These are phyloP conservation scores for Trypanosomatidae sp. DNA, from an alignment of 208 protist species.

Conservation along the genomic window DNA sequence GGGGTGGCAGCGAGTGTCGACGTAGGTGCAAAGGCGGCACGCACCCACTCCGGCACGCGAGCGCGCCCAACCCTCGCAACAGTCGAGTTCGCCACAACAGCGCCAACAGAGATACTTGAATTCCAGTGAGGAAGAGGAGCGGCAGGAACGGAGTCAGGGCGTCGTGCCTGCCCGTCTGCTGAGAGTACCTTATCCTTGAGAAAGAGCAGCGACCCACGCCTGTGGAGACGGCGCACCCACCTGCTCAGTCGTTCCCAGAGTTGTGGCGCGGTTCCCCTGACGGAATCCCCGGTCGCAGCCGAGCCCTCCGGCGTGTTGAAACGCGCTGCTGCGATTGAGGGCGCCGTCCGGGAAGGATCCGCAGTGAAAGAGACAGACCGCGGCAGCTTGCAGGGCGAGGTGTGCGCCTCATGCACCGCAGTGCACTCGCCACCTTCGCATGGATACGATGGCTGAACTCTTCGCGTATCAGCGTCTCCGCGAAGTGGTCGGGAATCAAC, in stretches of 20 bases:
- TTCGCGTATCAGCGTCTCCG: not conserved
- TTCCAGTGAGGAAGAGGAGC: not conserved
- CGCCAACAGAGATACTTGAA: not conserved
- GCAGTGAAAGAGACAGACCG: not conserved
- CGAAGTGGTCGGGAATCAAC: no score
- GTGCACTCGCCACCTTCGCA: not conserved
- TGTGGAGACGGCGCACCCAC: not conserved
- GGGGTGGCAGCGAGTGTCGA: conserved; percentile 3
- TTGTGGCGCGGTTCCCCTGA: not conserved
- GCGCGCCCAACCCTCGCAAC: not conserved
- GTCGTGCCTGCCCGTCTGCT: not conserved
- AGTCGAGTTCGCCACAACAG: not conserved
- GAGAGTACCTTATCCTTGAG: not conserved
- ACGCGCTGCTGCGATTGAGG: not conserved
- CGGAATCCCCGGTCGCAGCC: not conserved
- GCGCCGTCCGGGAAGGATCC: not conserved
- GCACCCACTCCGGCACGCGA: conserved; percentile 22
- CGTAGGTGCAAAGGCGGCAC: conserved; percentile 11
- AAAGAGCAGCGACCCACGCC: not conserved
- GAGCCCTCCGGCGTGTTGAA: not conserved
- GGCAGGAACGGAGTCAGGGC: not conserved
- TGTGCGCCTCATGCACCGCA: not conserved
- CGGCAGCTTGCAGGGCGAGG: not conserved
- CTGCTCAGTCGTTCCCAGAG: not conserved
- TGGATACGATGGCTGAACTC: no score